Conservation (phyloP, 768 basidiomycete species). For the Lactarius sanguifluus region DNA sequence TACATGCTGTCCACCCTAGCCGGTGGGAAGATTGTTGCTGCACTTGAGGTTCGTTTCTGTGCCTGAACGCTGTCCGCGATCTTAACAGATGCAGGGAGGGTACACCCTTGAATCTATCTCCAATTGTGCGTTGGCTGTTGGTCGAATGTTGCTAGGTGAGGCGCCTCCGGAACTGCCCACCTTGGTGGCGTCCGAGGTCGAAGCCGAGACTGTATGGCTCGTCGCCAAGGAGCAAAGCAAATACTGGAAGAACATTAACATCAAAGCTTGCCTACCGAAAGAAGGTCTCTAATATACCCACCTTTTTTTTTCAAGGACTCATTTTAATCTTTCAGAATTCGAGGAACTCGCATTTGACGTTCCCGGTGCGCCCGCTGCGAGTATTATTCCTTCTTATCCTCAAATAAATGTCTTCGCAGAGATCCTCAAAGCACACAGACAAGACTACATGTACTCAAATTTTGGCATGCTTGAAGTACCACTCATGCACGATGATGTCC, state of each 20-base stretch:
- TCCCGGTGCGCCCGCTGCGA: slow-evolving; percentile 48
- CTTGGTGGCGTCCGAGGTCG: slow-evolving; percentile 72
- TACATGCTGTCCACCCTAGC: slow-evolving; percentile 92
- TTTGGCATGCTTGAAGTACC: slow-evolving; percentile 83
- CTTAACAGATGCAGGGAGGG: slow-evolving; percentile 66
- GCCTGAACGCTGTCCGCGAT: not conserved
- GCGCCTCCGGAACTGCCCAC: slow-evolving; percentile 73
- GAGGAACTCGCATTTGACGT: slow-evolving; percentile 65
- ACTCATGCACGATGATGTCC: slow-evolving; percentile 61
- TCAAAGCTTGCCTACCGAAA: slow-evolving; percentile 77
- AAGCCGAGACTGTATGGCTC: slow-evolving; percentile 86
- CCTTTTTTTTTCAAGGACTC: not conserved
- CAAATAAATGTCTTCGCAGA: slow-evolving; percentile 44
- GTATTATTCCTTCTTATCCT: not conserved
- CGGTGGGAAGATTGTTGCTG: slow-evolving; percentile 85
- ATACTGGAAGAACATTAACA: slow-evolving; percentile 87
- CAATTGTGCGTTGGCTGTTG: slow-evolving; percentile 82
- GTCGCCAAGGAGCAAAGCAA: slow-evolving; percentile 86
- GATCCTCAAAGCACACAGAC: slow-evolving; percentile 87
- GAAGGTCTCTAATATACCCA: slow-evolving; percentile 51
- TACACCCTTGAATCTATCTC: slow-evolving; percentile 92
- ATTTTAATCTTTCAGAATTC: slow-evolving; percentile 44
- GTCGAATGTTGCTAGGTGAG: slow-evolving; percentile 85
- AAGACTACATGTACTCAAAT: slow-evolving; percentile 72
- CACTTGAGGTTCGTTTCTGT: slow-evolving; percentile 73